These are phyloP conservation scores for Salix purpurea DNA, from an alignment of 345 rosid species.

Conservation along the genomic window DNA sequence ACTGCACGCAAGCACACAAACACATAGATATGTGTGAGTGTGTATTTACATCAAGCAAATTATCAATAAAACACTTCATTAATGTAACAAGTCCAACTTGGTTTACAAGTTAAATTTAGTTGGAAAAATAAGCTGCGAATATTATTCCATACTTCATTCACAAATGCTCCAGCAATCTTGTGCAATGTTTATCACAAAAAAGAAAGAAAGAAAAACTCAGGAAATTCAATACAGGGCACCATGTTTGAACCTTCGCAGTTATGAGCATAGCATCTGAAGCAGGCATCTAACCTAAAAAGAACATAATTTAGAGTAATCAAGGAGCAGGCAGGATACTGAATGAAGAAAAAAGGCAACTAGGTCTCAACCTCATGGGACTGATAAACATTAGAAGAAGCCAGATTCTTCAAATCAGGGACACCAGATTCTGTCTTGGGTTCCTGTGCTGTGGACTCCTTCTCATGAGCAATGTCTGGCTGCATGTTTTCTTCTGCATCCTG, in stretches of 20 bases:
- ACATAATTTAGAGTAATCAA: not conserved
- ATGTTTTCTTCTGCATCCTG: slow-evolving; percentile 24
- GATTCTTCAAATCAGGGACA: slow-evolving; percentile 28
- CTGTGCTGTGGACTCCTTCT: slow-evolving; percentile 26
- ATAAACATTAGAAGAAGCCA: slow-evolving; percentile 23
- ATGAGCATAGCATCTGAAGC: not conserved
- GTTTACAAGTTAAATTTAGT: not conserved
- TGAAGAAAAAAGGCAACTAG: not conserved
- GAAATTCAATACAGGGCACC: not conserved
- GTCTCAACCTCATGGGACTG: slow-evolving; percentile 31
- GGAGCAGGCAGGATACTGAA: not conserved
- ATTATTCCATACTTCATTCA: not conserved
- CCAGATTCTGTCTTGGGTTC: slow-evolving; percentile 26
- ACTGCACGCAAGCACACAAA: not conserved
- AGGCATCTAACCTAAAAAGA: slow-evolving; percentile 1
- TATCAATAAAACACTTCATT: not conserved
- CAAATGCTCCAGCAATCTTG: not conserved
- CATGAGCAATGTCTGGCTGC: slow-evolving; percentile 26
- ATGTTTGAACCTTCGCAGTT: not conserved
- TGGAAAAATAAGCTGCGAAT: not conserved
- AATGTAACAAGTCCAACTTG: not conserved
- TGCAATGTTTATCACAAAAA: not conserved
- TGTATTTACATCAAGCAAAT: too few species aligned
- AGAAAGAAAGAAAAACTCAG: not conserved
- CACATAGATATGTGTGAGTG: not conserved